Conservation (phyloP, 2,329 filamentous ascomycete species). For the Immersiporthe knoxdaviesiana region DNA sequence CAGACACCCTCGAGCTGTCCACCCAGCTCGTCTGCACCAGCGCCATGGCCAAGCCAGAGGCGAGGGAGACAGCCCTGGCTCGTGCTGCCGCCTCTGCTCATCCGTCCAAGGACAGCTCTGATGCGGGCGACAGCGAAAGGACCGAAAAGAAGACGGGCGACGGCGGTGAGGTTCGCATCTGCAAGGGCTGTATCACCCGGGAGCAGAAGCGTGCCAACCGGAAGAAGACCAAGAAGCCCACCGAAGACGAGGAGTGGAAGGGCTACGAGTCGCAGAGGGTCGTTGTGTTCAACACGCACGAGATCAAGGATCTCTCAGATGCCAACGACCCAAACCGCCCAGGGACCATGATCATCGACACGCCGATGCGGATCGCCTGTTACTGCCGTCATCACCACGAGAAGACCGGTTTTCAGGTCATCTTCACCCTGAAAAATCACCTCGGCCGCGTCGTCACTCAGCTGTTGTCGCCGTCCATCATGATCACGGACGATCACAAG, state of each 20-base stretch:
- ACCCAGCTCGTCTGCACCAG: conserved; percentile 89
- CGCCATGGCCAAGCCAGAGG: conserved; percentile 76
- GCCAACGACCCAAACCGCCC: conserved; percentile 50
- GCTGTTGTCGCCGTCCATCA: conserved; percentile 82
- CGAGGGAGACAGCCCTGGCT: conserved; percentile 69
- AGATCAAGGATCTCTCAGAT: conserved; percentile 81
- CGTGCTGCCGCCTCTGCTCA: conserved; percentile 52
- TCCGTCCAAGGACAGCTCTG: conserved; percentile 28
- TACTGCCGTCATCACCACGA: conserved; percentile 96
- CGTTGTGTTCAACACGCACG: conserved; percentile 88
- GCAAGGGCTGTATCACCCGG: conserved; percentile 84
- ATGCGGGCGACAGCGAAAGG: conserved; percentile 59
- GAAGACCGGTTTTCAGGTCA: conserved; percentile 88
- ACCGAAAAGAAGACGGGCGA: conserved; percentile 78
- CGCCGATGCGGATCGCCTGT: conserved; percentile 94
- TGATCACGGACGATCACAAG: conserved; percentile 98
- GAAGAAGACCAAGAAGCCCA: conserved; percentile 91
- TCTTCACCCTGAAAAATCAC: conserved; percentile 90
- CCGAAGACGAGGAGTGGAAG: conserved; percentile 88
- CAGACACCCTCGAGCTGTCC: conserved; percentile 78
- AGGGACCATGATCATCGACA: conserved; percentile 75
- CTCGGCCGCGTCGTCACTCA: conserved; percentile 79
- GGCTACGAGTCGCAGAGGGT: conserved; percentile 79
- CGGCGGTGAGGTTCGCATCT: conserved; percentile 93
- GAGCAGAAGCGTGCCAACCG: conserved; percentile 89